phyloP scores from a whole-genome alignment of 768 basidiomycete genomes.

The Mycena vitilis region DNA sequence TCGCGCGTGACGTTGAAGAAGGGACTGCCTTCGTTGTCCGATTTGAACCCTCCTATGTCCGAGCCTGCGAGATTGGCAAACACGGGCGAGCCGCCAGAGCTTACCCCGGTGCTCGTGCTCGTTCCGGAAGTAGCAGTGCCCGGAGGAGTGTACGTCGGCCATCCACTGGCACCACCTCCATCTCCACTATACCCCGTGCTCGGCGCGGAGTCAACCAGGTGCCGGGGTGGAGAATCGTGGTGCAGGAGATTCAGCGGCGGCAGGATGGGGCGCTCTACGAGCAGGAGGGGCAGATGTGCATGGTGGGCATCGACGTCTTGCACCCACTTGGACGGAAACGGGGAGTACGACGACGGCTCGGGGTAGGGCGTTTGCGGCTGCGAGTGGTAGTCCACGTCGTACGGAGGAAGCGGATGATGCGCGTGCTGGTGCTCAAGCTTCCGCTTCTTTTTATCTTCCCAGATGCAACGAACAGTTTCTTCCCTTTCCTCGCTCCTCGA shows the following conservation, averaged over 20 bases:
- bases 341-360: constrained; percentile 31
- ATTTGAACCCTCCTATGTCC: constrained; percentile 45
- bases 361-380: constrained; percentile 39
- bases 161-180: constrained; percentile 60
- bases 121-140: constrained; percentile 65
- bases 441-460: constrained; percentile 57
- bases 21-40: constrained; percentile 48
- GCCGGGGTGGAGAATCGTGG: constrained; percentile 46
- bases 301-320: constrained; percentile 31
- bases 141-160: constrained; percentile 74
- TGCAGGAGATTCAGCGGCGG: constrained; percentile 56
- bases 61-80: constrained; percentile 51
- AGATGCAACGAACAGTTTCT: constrained; percentile 66
- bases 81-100: constrained; percentile 55
- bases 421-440: constrained; percentile 38
- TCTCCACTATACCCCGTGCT: constrained; percentile 62
- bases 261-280: constrained; percentile 57
- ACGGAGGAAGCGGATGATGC: constrained; percentile 33
- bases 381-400: constrained; percentile 33
- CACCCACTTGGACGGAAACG: constrained; percentile 35
- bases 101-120: constrained; percentile 54
- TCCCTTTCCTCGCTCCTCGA: constrained; percentile 80
- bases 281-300: constrained; percentile 23
- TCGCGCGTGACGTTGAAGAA: constrained; percentile 58
- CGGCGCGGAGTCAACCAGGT: constrained; percentile 60